A percentile compares a stretch with the other conserved stretches of the same genome.
Evolutionary conservation across 495 filamentous ascomycete genomes (phyloP).

Genomic region (Parathielavia appendiculata): DNA sequence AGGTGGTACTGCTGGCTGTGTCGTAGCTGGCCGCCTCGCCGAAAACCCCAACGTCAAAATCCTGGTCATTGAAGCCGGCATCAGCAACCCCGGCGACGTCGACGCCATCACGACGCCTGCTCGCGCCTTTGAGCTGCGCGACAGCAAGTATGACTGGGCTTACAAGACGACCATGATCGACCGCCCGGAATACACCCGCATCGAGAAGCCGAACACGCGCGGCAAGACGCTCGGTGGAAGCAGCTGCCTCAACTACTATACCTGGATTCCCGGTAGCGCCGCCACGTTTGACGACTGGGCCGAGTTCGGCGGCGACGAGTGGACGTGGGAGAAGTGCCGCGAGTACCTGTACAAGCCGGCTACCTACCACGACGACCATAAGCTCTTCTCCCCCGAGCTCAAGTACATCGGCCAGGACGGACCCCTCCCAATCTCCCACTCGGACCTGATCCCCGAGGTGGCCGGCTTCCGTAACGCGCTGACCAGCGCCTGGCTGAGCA

Average conservation of each 20-base stretch:
- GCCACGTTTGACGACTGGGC: constrained; percentile 61
- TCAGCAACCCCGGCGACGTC: constrained; percentile 52
- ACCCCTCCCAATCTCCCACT: constrained; percentile 52
- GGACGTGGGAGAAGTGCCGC: constrained; percentile 43
- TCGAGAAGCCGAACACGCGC: constrained; percentile 60
- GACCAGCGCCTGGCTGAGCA: constrained; percentile 52
- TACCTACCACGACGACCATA: constrained; percentile 52
- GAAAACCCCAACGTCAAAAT: constrained; percentile 52
- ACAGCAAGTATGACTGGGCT: constrained; percentile 57
- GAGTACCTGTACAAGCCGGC: constrained; percentile 53
- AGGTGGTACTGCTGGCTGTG: constrained; percentile 56
- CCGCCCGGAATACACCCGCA: constrained; percentile 54
- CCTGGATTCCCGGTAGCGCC: constrained; percentile 56
- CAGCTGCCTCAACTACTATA: constrained; percentile 56
- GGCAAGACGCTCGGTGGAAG: constrained; percentile 57
- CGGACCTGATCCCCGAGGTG: constrained; percentile 51
- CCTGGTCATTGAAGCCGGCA: constrained; percentile 53
- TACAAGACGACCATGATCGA: constrained; percentile 63
- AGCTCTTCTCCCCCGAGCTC: constrained; percentile 38
- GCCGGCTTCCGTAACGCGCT: constrained; percentile 52
- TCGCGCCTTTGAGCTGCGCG: constrained; percentile 48
- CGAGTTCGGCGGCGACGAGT: constrained; percentile 38
- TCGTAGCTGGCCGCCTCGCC: constrained; percentile 54
- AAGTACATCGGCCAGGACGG: constrained; percentile 47
- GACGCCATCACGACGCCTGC: constrained; percentile 54